Percentiles rank a stretch among this genome's conserved stretches.
phyloP scores from a whole-genome alignment of 176 grass and related monocot species.

The Aegilops bicornis region DNA sequence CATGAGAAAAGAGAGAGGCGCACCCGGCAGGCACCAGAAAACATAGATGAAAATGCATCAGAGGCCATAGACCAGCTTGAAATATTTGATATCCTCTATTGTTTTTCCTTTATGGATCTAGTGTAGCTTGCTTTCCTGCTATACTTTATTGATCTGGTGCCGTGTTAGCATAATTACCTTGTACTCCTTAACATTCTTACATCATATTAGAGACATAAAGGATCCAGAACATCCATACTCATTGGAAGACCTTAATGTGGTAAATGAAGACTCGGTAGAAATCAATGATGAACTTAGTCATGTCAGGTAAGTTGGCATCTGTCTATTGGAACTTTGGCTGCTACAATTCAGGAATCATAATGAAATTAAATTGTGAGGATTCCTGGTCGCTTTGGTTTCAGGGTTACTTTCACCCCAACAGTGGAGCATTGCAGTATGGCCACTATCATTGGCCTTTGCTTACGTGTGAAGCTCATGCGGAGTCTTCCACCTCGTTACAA shows the following conservation, averaged over 20 bases:
- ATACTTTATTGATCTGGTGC: background rate
- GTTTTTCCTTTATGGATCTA: background rate
- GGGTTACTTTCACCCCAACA: constrained; percentile 93
- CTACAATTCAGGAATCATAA: background rate
- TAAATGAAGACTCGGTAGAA: constrained; percentile 75
- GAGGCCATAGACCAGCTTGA: constrained; percentile 85
- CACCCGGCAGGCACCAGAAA: constrained; percentile 24
- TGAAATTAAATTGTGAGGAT: background rate
- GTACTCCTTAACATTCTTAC: constrained; percentile 64
- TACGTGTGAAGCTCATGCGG: constrained; percentile 83
- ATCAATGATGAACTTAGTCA: constrained; percentile 56
- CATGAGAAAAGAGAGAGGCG: constrained; percentile 79
- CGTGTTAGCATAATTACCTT: constrained; percentile 15
- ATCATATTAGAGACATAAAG: constrained; percentile 99
- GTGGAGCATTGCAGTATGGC: constrained; percentile 97
- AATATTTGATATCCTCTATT: constrained; percentile 90
- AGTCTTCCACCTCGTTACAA: constrained; percentile 93
- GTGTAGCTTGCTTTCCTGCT: background rate
- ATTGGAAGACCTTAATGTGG: constrained; percentile 89
- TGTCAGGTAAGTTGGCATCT: constrained; percentile 59
- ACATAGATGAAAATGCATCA: constrained; percentile 58
- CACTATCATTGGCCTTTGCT: constrained; percentile 91
- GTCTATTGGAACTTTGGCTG: background rate
- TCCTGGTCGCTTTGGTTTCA: constrained; percentile 31
- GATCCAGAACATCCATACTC: constrained; percentile 96